A percentile compares a stretch with the other conserved stretches of the same genome.
These are phyloP conservation scores for Acorus gramineus DNA, from an alignment of 106 monocot genomes.

Conservation along the genomic window DNA sequence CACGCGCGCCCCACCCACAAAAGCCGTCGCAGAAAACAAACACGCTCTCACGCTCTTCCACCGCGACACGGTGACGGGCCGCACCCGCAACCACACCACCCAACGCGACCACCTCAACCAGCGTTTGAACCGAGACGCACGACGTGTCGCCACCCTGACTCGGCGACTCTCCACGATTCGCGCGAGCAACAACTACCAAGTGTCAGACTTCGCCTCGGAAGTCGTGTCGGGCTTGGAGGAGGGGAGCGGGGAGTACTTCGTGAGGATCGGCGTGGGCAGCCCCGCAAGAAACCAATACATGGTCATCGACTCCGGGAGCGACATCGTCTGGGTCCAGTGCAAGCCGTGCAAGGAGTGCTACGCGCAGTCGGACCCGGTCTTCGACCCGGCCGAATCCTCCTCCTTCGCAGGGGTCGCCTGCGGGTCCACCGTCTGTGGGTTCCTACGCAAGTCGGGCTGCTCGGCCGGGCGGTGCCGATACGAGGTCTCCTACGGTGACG, in stretches of 20 bases:
- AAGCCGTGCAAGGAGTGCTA: conserved; percentile 62
- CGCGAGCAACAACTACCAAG: conserved; percentile 4
- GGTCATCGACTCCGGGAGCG: conserved; percentile 79
- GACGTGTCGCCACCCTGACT: conserved; percentile 12
- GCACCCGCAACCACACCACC: conserved; percentile 8
- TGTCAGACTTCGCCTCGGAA: conserved; percentile 37
- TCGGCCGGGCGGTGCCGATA: conserved; percentile 37
- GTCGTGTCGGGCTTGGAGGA: conserved; percentile 49
- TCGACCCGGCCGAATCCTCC: conserved; percentile 59
- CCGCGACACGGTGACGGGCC: conserved; percentile 16
- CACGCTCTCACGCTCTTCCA: conserved; percentile 19
- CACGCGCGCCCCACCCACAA: neutral
- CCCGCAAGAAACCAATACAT: conserved; percentile 53
- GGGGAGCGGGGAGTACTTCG: conserved; percentile 80
- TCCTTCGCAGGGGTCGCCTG: conserved; percentile 52
- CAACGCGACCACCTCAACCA: conserved; percentile 13
- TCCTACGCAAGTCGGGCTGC: conserved; percentile 20
- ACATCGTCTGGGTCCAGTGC: conserved; percentile 77
- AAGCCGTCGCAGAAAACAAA: neutral
- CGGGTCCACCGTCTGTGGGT: conserved; percentile 37
- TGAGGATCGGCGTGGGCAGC: conserved; percentile 62
- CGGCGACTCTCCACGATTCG: conserved; percentile 2
- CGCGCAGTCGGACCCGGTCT: conserved; percentile 55
- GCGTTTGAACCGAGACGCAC: conserved; percentile 21
- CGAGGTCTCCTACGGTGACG: conserved; percentile 73